Conservation (phyloP, 768 basidiomycete species). For the Pleurotus platypus region DNA sequence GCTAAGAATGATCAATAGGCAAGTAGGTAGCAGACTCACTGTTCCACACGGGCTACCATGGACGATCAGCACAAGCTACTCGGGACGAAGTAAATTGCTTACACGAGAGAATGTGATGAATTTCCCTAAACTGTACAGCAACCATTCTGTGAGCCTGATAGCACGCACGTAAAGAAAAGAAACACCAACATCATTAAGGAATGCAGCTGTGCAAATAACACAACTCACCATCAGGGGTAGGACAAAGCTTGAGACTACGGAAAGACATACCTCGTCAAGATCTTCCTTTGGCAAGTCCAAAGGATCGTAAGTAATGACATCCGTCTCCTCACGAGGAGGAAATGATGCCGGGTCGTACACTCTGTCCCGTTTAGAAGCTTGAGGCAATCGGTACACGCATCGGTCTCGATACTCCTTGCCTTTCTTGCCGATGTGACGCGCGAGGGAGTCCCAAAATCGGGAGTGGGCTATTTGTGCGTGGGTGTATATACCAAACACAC, state of each 20-base stretch:
- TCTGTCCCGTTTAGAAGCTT: constrained; percentile 28
- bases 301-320: constrained; percentile 13
- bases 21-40: constrained; percentile 11
- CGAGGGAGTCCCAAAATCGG: constrained; percentile 35
- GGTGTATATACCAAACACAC: constrained; percentile 35
- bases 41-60: constrained; percentile 10
- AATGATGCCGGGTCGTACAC: constrained; percentile 53
- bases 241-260: background rate
- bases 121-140: constrained; percentile 36
- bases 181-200: constrained; percentile 51
- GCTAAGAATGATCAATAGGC: constrained; percentile 29
- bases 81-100: constrained; percentile 7
- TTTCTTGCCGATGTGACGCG: constrained; percentile 31
- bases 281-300: constrained; percentile 40
- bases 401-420: constrained; percentile 50
- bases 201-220: constrained; percentile 38
- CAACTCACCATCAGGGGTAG: background rate
- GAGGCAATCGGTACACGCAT: constrained; percentile 21
- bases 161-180: too few species aligned
- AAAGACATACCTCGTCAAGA: constrained; percentile 39
- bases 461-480: constrained; percentile 32
- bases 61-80: background rate
- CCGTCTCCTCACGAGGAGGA: constrained; percentile 30
- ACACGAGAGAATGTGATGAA: constrained; percentile 40
- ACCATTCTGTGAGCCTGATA: background rate